phyloP scores from a whole-genome alignment of 2,329 filamentous ascomycete genomes.

The Botryotinia convoluta region DNA sequence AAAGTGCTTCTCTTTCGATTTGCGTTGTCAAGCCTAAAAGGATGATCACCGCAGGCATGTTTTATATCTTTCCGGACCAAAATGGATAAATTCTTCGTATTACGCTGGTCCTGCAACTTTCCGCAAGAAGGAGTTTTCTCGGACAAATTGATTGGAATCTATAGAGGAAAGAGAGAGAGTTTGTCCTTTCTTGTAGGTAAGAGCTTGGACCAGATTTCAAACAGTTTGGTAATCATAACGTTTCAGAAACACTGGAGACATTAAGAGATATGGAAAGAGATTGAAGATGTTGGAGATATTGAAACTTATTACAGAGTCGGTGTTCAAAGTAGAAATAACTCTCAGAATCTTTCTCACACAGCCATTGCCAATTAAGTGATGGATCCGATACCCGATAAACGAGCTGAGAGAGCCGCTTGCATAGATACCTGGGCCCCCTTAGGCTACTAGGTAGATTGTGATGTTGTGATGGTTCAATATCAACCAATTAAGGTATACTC shows the following conservation, averaged over 20 bases:
- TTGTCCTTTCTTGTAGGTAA: background rate
- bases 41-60: constrained; percentile 16
- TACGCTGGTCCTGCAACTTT: background rate
- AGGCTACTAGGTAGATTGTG: background rate
- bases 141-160: background rate
- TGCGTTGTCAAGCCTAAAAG: background rate
- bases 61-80: background rate
- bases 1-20: background rate
- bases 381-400: background rate
- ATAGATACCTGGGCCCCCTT: background rate
- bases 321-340: background rate
- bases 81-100: background rate
- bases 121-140: background rate
- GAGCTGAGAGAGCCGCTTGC: constrained; percentile 6
- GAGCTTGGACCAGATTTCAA: background rate
- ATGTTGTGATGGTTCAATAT: background rate
- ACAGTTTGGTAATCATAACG: background rate
- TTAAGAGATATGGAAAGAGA: background rate
- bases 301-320: background rate
- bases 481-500: background rate
- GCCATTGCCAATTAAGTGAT: background rate
- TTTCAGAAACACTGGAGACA: background rate
- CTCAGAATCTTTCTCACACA: background rate
- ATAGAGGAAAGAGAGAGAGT: background rate
- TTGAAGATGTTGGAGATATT: background rate